Conservation (phyloP, 192 early-diverging fungal species). For the Nowakowskiella sp. region DNA sequence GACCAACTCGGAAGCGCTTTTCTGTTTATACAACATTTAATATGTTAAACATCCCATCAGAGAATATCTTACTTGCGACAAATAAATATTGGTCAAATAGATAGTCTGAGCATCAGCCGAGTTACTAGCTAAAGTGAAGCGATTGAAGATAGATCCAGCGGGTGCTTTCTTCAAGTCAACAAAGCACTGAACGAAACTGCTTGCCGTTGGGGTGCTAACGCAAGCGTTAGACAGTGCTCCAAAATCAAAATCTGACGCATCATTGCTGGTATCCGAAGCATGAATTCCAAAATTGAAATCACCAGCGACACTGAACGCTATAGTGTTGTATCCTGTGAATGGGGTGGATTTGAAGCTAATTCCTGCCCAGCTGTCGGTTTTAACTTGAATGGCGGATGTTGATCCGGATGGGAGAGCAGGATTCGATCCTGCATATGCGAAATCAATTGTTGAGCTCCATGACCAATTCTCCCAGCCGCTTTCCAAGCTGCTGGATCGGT, state of each 20-base stretch:
- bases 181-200: background rate
- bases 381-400: background rate
- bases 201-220: no score
- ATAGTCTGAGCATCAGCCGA: background rate
- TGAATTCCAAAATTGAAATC: background rate
- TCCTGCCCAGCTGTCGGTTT: background rate
- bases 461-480: slow-evolving; percentile 1
- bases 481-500: background rate
- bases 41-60: no score
- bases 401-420: background rate
- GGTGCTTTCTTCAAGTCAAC: background rate
- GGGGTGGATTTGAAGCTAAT: background rate
- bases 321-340: no score
- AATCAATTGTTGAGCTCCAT: background rate
- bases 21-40: no score
- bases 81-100: background rate
- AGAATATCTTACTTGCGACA: background rate
- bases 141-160: background rate
- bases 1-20: no score
- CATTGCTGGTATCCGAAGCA: background rate
- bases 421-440: background rate
- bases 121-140: background rate
- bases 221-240: no score
- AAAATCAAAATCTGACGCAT: background rate
- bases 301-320: no score